Evolutionary conservation across 345 rosid genomes (phyloP), one percentile per base, ranked within the genome.

Genomic region (Heritiera littoralis): DNA sequence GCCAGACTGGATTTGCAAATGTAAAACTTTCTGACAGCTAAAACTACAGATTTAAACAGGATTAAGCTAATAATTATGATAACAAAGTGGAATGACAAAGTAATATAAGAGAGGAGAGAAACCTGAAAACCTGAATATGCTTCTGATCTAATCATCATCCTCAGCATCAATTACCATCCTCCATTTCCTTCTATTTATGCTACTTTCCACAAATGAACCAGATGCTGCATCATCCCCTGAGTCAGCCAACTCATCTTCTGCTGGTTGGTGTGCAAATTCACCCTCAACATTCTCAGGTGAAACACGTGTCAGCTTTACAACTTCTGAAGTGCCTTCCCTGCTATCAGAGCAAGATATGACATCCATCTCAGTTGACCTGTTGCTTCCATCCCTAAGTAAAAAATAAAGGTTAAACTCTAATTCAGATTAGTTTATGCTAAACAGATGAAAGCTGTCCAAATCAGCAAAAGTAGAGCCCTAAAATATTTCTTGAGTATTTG

Each of bases 231-330:
- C 89, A 32, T 83, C 91, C 70, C 60, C 87, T 59, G 74, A 81
- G 76, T 88, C 90, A 65, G 81, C 93, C 80, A 90, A 74, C 67
- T 86, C 87, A 75, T 86, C 88, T 14, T 85, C 92, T 3, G 75
- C 66, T 65, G 82, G 68, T 74, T 80, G 81, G 28, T 81, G 67
- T 28, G 76, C 55, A 41, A 66, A 18, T 71, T 78, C 89, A 64
- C 76, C 81, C 45, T 43, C 41, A 49, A 66, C 23, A 40, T 76
- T 66, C 20, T 76, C 40, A 10, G 83, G 74, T 76, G 85, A 82
- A 71, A 23, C 66, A 40, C 28, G 76, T 28, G 60, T 30, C 7
- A 15, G 69, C 49, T 77, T 81, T 59, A 67, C 72, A 40, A 81
- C 68, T 78, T 82, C 85, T 54, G 81, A 78, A 77, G 56, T 75